A percentile compares a stretch with the other conserved stretches of the same genome.
Evolutionary conservation across 106 monocot genomes (phyloP).

Genomic region (Ottelia alismoides): DNA sequence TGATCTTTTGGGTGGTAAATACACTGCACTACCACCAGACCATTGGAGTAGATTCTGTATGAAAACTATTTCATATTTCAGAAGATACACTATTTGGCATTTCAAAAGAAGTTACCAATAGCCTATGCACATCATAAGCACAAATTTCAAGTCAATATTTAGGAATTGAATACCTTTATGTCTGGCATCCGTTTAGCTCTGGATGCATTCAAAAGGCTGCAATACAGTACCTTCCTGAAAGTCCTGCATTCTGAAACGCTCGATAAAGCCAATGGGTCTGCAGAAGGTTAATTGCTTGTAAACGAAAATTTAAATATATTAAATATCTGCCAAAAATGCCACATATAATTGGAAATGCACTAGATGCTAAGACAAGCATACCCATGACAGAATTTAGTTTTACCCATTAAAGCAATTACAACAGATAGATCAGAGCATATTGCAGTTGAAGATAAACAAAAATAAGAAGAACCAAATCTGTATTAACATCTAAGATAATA

Average conservation of each 20-base stretch:
- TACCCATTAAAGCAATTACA: background rate
- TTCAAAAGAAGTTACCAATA: no score
- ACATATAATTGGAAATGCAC: background rate
- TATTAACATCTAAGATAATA: no score
- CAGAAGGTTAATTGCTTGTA: background rate
- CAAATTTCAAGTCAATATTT: no score
- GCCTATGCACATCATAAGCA: no score
- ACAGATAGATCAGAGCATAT: background rate
- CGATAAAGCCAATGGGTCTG: slow-evolving; percentile 79
- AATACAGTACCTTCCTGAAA: slow-evolving; percentile 67
- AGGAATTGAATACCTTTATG: no score
- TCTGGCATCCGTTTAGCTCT: no score
- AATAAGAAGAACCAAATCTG: background rate
- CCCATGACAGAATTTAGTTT: background rate
- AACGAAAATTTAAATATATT: background rate
- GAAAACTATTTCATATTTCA: no score
- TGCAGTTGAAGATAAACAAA: background rate
- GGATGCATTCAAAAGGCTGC: slow-evolving; percentile 80
- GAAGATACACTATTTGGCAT: no score
- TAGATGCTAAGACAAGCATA: background rate
- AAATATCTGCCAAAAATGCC: background rate
- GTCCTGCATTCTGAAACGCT: slow-evolving; percentile 72
- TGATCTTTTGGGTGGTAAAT: no score
- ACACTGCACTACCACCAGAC: no score
- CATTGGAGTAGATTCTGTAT: no score